Evolutionary conservation across 2,329 filamentous ascomycete genomes (phyloP).

Genomic region (Epichloe coenophiala): DNA sequence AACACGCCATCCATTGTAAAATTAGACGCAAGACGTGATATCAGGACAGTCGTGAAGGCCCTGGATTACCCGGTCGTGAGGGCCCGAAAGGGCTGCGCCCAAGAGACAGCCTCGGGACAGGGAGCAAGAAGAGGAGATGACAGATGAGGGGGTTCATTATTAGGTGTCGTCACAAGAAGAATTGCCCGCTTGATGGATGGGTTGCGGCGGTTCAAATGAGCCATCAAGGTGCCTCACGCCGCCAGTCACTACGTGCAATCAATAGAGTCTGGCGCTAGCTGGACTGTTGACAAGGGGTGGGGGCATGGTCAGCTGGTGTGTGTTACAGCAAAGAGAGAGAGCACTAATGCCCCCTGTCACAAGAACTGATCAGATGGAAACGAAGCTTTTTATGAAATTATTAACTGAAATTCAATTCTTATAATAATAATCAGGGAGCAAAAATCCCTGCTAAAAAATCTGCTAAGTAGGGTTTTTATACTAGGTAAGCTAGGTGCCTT

Average conservation of each 20-base stretch:
- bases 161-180: not conserved
- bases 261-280: too few species aligned
- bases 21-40: not conserved
- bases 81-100: not conserved
- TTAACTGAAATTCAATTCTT: too few species aligned
- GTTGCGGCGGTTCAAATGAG: not conserved
- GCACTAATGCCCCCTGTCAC: too few species aligned
- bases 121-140: conserved; percentile 2
- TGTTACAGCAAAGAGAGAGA: too few species aligned
- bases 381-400: too few species aligned
- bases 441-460: too few species aligned
- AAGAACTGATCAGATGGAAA: too few species aligned
- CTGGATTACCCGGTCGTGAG: not conserved
- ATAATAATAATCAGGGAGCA: too few species aligned
- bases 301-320: too few species aligned
- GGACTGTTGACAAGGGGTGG: too few species aligned
- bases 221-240: conserved; percentile 17
- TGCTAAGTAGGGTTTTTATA: too few species aligned
- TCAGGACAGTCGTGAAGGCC: not conserved
- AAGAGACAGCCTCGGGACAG: not conserved
- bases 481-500: too few species aligned
- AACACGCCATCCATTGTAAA: conserved; percentile 15
- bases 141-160: not conserved
- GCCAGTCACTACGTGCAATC: not conserved
- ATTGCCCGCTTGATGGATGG: not conserved